Percentiles rank a stretch among this genome's conserved stretches.
Evolutionary conservation across 331 rosid species (phyloP).

Genomic region (Arachis monticola): DNA sequence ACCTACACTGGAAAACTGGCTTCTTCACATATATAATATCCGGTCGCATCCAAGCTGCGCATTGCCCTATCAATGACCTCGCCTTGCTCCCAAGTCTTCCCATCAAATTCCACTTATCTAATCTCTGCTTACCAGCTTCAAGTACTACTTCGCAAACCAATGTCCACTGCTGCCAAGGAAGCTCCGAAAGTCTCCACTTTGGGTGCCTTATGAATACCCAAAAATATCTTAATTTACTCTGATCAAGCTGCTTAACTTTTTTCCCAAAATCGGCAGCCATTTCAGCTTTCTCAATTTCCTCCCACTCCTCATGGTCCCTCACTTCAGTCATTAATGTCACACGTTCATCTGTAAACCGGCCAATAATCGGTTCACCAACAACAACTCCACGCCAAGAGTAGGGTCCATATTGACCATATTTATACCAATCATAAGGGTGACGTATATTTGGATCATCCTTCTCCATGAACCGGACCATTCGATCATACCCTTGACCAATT

Average conservation of each 20-base stretch:
- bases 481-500: constrained; percentile 85
- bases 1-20: constrained; percentile 84
- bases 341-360: constrained; percentile 71
- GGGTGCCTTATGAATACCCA: constrained; percentile 90
- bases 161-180: constrained; percentile 94
- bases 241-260: constrained; percentile 63
- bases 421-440: constrained; percentile 88
- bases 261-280: constrained; percentile 74
- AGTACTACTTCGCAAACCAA: constrained; percentile 76
- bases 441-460: constrained; percentile 89
- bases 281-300: constrained; percentile 79
- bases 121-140: constrained; percentile 79
- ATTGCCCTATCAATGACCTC: constrained; percentile 64
- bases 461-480: constrained; percentile 86
- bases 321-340: constrained; percentile 78
- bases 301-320: constrained; percentile 89
- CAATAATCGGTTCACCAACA: constrained; percentile 79
- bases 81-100: constrained; percentile 86
- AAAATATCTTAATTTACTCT: constrained; percentile 59
- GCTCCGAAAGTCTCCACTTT: constrained; percentile 71
- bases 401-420: constrained; percentile 88
- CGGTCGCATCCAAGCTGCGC: constrained; percentile 99
- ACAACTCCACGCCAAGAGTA: constrained; percentile 90
- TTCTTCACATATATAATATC: constrained; percentile 83
- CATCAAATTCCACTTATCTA: constrained; percentile 94